Evolutionary conservation across 768 basidiomycete species (phyloP).

Genomic region (Lactarius psammicola): DNA sequence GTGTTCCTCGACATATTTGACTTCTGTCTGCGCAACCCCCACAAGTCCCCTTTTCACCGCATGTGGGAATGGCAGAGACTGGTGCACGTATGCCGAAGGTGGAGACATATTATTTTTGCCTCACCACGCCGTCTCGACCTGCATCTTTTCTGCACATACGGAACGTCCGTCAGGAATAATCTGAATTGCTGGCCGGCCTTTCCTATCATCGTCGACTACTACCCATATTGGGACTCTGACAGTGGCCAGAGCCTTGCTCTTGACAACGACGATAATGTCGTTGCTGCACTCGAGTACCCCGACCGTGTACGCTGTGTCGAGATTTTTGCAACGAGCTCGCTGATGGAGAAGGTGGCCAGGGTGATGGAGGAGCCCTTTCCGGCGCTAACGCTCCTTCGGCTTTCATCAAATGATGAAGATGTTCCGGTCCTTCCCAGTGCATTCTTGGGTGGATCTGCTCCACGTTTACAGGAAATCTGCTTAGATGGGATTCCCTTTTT

Average conservation of each 20-base stretch:
- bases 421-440: neutral
- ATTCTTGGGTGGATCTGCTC: neutral
- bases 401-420: neutral
- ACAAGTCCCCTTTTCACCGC: neutral
- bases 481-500: neutral
- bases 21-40: neutral
- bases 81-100: neutral
- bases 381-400: neutral
- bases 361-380: neutral
- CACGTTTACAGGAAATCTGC: neutral
- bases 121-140: neutral
- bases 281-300: neutral
- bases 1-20: neutral
- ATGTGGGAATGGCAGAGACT: neutral
- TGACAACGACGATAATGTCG: neutral
- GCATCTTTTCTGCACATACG: neutral
- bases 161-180: neutral
- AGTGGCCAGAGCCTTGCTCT: neutral
- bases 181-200: neutral
- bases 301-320: neutral
- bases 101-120: neutral
- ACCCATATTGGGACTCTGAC: neutral
- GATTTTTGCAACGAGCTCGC: neutral
- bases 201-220: neutral
- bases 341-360: neutral